Base-by-base conservation (phyloP, 371 early-diverging fungal species). In the Chytridium lagenaria region DNA sequence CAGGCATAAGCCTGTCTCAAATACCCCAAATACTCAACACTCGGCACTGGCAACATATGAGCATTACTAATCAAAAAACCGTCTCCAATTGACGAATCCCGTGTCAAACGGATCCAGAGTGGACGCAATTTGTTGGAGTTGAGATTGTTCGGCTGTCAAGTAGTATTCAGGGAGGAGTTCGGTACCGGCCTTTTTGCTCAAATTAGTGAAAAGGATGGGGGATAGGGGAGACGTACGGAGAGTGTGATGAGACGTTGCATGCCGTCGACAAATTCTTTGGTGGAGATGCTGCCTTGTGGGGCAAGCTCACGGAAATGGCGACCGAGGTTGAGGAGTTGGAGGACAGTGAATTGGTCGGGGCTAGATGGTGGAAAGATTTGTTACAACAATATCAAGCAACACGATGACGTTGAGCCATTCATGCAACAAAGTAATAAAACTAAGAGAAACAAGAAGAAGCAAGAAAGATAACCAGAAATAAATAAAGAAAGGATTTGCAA, bases 41-140 rank as follows among this genome's bases (percentile, higher is more conserved):
- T 38, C 12, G 82, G 81, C 0, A 78, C 77, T 2, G 88, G 88
- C 19, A 87, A 63, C 3, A 87, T 75, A 38, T 81, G 66, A 0
- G 86, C 74, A 31, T 70, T 64, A 7, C 73, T 57, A 23, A 87
- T 30, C 7, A 86, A 40, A n/a, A 67, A 85, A 87, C 44, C 77
- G 77, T n/a, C 83, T 50, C 88, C 88, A 87, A 50, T 76, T 80
- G 1, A 87, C 75, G 67, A 78, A 87, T 26, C 88, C 88, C 1
- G 88, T 87, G 34, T 84, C 85, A 69, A 72, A 84, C 33, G 86
- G 86, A 71, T 87, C 87, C 40, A 87, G 67, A 0, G 79, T 36
- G 0, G 33, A 19, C 15, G 71, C 71, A 30, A 85, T 64, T 81
- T 83, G 83, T 52, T 83, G 83, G 5, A 84, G 51, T 50, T 80